Evolutionary conservation across 768 basidiomycete genomes (phyloP), one percentile per base, ranked within the genome.

Genomic region (Tylopilus intermedius): DNA sequence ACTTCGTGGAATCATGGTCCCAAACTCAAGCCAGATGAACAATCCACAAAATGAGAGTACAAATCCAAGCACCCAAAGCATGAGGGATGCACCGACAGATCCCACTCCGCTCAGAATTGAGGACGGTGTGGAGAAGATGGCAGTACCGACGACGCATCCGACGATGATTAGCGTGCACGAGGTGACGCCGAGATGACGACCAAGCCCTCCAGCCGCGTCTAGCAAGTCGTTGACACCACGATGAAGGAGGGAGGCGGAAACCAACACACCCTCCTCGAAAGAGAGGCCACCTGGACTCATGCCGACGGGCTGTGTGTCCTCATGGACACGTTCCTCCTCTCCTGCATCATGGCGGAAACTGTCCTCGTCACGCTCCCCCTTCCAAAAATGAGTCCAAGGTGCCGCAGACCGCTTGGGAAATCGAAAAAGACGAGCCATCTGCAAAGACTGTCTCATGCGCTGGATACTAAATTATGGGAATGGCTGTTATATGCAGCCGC

Each of bases 11-110:
- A 76, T 79, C 82, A 83, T 83, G 2, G 80, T 79, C 5, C 82
- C 82, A 45, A 77, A 77, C 54, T 83, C 81, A 18, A 83, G 75
- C 80, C 80, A 83, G 50, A 83, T 76, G 60, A 83, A 82, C 9
- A 82, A 64, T 0, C 81, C 81, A 49, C 79, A 83, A 54, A 78
- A 78, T 0, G 81, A 82, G 2, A 83, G 72, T 2, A 76, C 58
- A 58, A 82, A 80, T 4, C 82, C 82, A 21, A 82, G 76, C 1
- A 82, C 77, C 82, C 81, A 83, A 15, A 82, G 76, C 75, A 83
- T 76, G 43, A 83, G 67, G 0, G 80, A 82, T 1, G 82, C 81
- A 18, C 81, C 82, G 15, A 83, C 68, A 5, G 80, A 81, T 10
- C 77, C 77, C 0, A 82, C 82, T 0, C 79, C 77, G 0, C 66